These are phyloP conservation scores for Aristolochia californica DNA, from an alignment of 164 flowering plant species.

Conservation along the genomic window DNA sequence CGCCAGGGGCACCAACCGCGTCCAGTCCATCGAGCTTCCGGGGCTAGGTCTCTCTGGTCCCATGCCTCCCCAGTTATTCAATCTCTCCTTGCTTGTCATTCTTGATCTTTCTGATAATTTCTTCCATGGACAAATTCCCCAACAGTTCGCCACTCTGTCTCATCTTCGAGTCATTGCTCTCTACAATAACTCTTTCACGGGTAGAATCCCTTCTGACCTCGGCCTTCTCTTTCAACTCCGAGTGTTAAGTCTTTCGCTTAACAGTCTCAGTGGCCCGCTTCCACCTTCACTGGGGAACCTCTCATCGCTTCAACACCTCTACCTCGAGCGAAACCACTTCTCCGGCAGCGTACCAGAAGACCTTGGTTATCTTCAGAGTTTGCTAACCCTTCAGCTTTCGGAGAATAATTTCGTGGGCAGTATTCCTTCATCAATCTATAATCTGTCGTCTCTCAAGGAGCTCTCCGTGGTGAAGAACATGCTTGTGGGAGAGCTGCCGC, in stretches of 20 bases:
- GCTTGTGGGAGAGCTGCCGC: slow-evolving; percentile 17
- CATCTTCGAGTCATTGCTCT: not conserved
- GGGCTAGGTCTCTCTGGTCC: too few species aligned
- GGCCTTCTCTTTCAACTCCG: slow-evolving; percentile 16
- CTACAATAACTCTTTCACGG: slow-evolving; percentile 9
- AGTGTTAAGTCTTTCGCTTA: slow-evolving; percentile 3
- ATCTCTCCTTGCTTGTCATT: too few species aligned
- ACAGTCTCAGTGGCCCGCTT: slow-evolving; percentile 25
- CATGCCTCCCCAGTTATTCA: too few species aligned
- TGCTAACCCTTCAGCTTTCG: slow-evolving; percentile 2
- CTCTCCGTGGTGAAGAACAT: slow-evolving; percentile 9
- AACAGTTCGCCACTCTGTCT: slow-evolving; percentile 4
- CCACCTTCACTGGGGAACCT: slow-evolving; percentile 35
- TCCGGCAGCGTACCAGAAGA: slow-evolving; percentile 18
- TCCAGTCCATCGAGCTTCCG: too few species aligned
- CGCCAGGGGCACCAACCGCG: not conserved
- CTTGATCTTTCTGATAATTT: too few species aligned
- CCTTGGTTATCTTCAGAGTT: slow-evolving; percentile 10
- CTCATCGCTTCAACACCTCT: slow-evolving; percentile 16
- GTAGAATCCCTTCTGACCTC: slow-evolving; percentile 17
- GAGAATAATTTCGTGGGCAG: slow-evolving; percentile 14
- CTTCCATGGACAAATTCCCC: too few species aligned
- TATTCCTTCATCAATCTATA: slow-evolving; percentile 23
- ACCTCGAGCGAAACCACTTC: slow-evolving; percentile 11
- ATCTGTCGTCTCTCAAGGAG: slow-evolving; percentile 16